Base-by-base conservation (phyloP, 1,139 yeast genomes). In the Wickerhamomyces sp. region DNA sequence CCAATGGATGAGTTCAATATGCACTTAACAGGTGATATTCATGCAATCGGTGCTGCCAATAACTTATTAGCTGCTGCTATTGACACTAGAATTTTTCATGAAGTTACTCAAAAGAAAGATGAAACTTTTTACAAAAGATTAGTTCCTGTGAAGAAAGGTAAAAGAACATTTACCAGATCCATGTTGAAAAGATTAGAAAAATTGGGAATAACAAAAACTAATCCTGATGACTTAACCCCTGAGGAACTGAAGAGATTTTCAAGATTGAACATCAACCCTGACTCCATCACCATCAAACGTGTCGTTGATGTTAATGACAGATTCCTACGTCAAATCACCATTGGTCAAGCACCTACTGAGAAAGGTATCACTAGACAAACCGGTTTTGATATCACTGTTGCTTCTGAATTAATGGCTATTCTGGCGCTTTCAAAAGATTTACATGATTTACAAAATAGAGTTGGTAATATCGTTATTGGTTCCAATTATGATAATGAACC, bases 1-100 rank as follows among this genome's bases (percentile, higher is more conserved):
- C 94, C 94, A 38, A 84, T 84, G 92, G 94, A 84, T 60, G 92
- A 84, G 60, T 84, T 84, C 66, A 84, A 84, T 64, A 76, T 84
- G 82, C 92, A 84, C 61, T 70, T 84, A 48, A 84, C 92, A 37
- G 94, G 94, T 59, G 94, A 84, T 61, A 84, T 84, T 45, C 92
- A 84, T 59, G 90, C 92, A 28, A 82, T 84, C 49, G 78, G 86
- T 38, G 84, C 83, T 32, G 92, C 94, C 16, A 85, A 82, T 54
- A 84, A 84, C 64, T 68, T 84, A 53, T 67, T 84, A 44, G 87
- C 90, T 48, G 92, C 94, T 42, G 92, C 92, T 31, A 81, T 84
- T 41, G 94, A 84, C 63, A 82, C 94, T 12, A 74, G 94, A 65
- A 81, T 82, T 72, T 84, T 84, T 71, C 94, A 84, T 55, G 94